Percentiles rank a stretch among this genome's conserved stretches.
Evolutionary conservation across 805 yeast species (phyloP).

Genomic region (Sugiyamaella smithiae): DNA sequence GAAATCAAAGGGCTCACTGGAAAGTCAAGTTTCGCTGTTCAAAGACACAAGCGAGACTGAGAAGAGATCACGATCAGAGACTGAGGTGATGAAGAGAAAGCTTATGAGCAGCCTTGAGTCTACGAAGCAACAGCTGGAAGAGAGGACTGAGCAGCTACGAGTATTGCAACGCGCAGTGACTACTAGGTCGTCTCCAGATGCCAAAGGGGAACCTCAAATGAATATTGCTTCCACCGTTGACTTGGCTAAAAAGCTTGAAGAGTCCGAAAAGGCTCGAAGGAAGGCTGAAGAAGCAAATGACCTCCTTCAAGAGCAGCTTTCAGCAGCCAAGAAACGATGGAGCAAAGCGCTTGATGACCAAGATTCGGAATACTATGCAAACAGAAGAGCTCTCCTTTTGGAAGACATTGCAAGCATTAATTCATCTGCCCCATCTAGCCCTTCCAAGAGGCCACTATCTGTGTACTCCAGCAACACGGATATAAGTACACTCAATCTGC

Average conservation of each 20-base stretch:
- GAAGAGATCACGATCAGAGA: constrained; percentile 25
- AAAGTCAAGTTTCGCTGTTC: constrained; percentile 21
- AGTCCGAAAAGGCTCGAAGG: constrained; percentile 31
- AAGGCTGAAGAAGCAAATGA: constrained; percentile 24
- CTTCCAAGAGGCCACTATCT: constrained; percentile 19
- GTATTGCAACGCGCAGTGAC: constrained; percentile 23
- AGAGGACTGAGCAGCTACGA: constrained; percentile 22
- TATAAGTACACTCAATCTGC: not conserved
- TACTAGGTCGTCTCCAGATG: constrained; percentile 12
- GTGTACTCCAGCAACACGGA: not conserved
- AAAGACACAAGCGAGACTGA: constrained; percentile 23
- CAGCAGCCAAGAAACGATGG: constrained; percentile 29
- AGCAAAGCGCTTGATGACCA: constrained; percentile 24
- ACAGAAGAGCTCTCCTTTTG: constrained; percentile 20
- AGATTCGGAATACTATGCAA: constrained; percentile 24
- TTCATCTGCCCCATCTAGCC: constrained; percentile 19
- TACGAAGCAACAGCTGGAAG: constrained; percentile 21
- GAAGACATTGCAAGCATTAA: constrained; percentile 21
- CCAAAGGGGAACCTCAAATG: constrained; percentile 18
- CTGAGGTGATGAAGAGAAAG: constrained; percentile 25
- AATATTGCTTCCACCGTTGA: constrained; percentile 39
- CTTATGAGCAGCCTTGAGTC: constrained; percentile 21
- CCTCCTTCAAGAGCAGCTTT: constrained; percentile 26
- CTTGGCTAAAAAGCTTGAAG: constrained; percentile 29
- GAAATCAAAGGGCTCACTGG: constrained; percentile 19